A percentile compares a stretch with the other conserved stretches of the same genome.
These are phyloP conservation scores for Henckelia pumila DNA, from an alignment of 257 asterid species.

Conservation along the genomic window DNA sequence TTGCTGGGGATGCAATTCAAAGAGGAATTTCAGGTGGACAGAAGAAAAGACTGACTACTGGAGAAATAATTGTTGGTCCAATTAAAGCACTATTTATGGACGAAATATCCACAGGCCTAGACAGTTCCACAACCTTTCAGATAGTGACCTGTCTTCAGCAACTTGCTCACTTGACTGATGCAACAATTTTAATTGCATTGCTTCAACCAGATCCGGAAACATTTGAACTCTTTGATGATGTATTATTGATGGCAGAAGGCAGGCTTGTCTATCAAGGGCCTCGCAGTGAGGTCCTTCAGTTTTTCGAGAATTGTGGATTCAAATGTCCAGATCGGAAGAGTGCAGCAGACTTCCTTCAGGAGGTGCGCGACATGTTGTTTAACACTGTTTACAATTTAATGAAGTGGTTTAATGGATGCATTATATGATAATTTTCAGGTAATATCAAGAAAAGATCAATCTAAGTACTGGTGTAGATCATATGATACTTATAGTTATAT, in stretches of 20 bases:
- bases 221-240: conserved; percentile 43
- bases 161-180: conserved; percentile 38
- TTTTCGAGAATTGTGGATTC: conserved; percentile 40
- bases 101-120: conserved; percentile 48
- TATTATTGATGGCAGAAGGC: conserved; percentile 45
- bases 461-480: conserved; percentile 37
- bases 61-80: conserved; percentile 48
- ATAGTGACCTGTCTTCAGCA: conserved; percentile 40
- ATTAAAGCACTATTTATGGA: conserved; percentile 40
- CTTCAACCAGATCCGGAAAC: conserved; percentile 53
- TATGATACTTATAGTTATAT: conserved; percentile 25
- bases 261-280: conserved; percentile 44
- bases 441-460: conserved; percentile 44
- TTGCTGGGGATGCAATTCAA: conserved; percentile 47
- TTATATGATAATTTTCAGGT: conserved; percentile 30
- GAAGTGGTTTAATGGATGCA: background rate
- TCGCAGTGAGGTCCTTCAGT: conserved; percentile 25
- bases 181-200: conserved; percentile 38
- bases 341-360: conserved; percentile 44
- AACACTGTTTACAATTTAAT: background rate
- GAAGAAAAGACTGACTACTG: conserved; percentile 46
- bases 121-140: conserved; percentile 49
- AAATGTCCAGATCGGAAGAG: conserved; percentile 48
- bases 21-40: conserved; percentile 52
- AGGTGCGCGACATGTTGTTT: conserved; percentile 17